A percentile compares a stretch with the other conserved stretches of the same genome.
These are phyloP conservation scores for Testicularia cyperi DNA, from an alignment of 1,284 basidiomycete species.

Conservation along the genomic window DNA sequence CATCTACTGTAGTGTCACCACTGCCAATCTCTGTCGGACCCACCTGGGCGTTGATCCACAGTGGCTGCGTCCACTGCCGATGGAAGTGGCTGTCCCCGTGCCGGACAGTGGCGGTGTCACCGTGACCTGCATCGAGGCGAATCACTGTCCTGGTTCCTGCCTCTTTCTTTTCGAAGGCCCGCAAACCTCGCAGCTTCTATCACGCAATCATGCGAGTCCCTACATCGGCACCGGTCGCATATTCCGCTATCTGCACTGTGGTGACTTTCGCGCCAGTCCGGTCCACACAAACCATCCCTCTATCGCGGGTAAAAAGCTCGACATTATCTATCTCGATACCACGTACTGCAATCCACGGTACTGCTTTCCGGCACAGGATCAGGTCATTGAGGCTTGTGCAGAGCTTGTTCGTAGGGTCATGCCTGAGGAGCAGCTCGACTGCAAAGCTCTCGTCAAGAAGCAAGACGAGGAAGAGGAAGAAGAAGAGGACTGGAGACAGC, in stretches of 20 bases:
- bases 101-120: constrained; percentile 81
- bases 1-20: constrained; percentile 85
- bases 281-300: constrained; percentile 45
- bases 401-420: constrained; percentile 67
- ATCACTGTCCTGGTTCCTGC: constrained; percentile 89
- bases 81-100: constrained; percentile 73
- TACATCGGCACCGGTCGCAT: constrained; percentile 60
- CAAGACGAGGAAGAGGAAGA: constrained; percentile 53
- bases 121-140: constrained; percentile 94
- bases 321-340: constrained; percentile 90
- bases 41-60: constrained; percentile 82
- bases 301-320: constrained; percentile 64
- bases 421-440: constrained; percentile 16
- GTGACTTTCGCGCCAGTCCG: constrained; percentile 67
- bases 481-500: constrained; percentile 43
- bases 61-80: constrained; percentile 83
- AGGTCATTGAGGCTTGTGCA: constrained; percentile 88
- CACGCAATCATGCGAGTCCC: constrained; percentile 24
- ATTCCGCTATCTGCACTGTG: constrained; percentile 92
- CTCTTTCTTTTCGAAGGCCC: constrained; percentile 89
- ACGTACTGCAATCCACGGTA: constrained; percentile 95
- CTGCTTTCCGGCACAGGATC: constrained; percentile 88
- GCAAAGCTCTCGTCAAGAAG: constrained; percentile 2
- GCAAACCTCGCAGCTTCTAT: constrained; percentile 75
- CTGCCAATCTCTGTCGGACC: constrained; percentile 84